Evolutionary conservation across 164 flowering plant species (phyloP), one percentile per base, ranked within the genome.

Genomic region (Berberis thunbergii): DNA sequence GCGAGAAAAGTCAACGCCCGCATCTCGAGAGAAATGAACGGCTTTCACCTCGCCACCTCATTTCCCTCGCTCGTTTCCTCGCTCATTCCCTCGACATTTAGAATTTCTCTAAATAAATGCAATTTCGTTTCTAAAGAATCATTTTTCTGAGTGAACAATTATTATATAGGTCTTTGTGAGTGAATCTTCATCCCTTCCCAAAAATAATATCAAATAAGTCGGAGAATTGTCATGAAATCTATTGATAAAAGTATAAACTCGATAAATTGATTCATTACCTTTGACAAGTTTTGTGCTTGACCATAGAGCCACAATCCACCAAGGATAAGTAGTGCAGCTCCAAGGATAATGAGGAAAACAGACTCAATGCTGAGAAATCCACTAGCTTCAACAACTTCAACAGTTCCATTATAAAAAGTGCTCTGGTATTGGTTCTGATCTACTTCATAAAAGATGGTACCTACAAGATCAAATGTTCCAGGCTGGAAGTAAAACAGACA

Each of bases 381-480:
- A 73, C 91, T 84, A 69, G 89, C 74, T 68, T 94, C 97, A 67
- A 80, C 84, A 74, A 89, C 99, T 83, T 94, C 99, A 71, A 94
- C 73, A 44, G 99, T 91, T 48, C 99, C 96, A 76, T 94, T 91
- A 67, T 80, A 94, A 76, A 91, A 91, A 59, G 83, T 76, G 64
- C 75, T 91, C 69, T 87, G 93, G 69, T 85, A 84, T 3, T 80
- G 87, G 6, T 78, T 74, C 71, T 89, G 84, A 60, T 94, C 96
- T 59, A 91, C 84, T 77, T 94, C 96, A 77, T 91, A 94, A 60
- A 87, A 62, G 64, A 94, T 83, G 52, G 84, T 80, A 61, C 93
- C 97, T 58, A 86, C 97, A 68, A 94, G 93, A 86, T 94, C 99
- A 83, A 84, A 94, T 10, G 78, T 64, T 68, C 99, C 97, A 73